These are phyloP conservation scores for Fusarium cicatricum DNA, from an alignment of 2,329 filamentous ascomycete genomes.

Conservation along the genomic window DNA sequence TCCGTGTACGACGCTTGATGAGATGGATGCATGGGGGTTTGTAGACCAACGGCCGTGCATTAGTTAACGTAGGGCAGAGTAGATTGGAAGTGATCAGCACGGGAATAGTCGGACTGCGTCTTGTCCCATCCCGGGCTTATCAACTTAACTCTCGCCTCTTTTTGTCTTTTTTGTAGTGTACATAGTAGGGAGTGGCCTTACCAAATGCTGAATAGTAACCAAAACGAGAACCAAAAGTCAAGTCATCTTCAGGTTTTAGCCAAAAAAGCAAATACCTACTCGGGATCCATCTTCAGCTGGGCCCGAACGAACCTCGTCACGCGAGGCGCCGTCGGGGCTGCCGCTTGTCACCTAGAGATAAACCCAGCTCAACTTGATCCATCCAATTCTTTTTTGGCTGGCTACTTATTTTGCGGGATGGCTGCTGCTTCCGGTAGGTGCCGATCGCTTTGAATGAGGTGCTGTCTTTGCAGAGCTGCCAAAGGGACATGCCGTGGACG, in stretches of 20 bases:
- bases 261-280: neutral
- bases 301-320: constrained; percentile 11
- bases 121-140: neutral
- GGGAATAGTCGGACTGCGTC: neutral
- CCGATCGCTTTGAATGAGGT: neutral
- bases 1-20: too few relatives aligned
- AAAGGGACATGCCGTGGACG: neutral
- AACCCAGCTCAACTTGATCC: too few relatives aligned
- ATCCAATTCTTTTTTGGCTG: neutral
- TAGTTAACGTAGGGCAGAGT: neutral
- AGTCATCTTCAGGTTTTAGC: too few relatives aligned
- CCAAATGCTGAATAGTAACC: too few relatives aligned
- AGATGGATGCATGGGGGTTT: too few relatives aligned
- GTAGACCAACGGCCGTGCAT: too few relatives aligned
- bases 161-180: too few relatives aligned
- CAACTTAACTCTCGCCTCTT: neutral
- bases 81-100: neutral
- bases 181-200: too few relatives aligned
- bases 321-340: constrained; percentile 18
- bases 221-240: too few relatives aligned
- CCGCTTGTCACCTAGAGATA: constrained; percentile 7
- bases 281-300: constrained; percentile 28
- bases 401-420: constrained; percentile 2
- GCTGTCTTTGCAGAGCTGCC: too few relatives aligned
- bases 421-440: constrained; percentile 14